Conservation (phyloP, 208 protist species). For the Crithidia expoeki region DNA sequence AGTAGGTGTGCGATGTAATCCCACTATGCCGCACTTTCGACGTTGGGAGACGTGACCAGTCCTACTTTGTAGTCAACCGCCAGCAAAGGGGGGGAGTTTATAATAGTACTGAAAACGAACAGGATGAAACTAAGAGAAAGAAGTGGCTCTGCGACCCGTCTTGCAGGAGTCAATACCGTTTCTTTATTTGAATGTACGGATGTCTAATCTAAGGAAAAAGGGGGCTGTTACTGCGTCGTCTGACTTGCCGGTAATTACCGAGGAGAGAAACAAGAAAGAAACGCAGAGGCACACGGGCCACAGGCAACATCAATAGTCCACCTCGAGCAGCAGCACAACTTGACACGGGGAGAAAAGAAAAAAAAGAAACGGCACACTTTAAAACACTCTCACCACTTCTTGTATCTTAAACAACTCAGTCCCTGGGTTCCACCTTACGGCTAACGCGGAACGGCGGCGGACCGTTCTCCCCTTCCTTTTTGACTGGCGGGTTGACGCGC, state of each 20-base stretch:
- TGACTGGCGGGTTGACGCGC: constrained; percentile 46
- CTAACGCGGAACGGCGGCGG: constrained; percentile 64
- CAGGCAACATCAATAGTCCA: too few relatives aligned
- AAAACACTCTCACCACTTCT: not conserved
- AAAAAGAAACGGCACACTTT: not conserved
- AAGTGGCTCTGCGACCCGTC: too few relatives aligned
- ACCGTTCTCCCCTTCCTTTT: constrained; percentile 32
- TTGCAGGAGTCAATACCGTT: not conserved
- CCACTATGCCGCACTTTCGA: too few relatives aligned
- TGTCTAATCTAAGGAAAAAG: not conserved
- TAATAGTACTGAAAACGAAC: too few relatives aligned
- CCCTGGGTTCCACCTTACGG: constrained; percentile 37
- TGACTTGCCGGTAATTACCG: not conserved
- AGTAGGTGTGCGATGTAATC: too few relatives aligned
- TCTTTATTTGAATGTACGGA: not conserved
- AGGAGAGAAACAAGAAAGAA: constrained; percentile 1
- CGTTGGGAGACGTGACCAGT: too few relatives aligned
- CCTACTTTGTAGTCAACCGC: too few relatives aligned
- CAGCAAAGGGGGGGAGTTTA: too few relatives aligned
- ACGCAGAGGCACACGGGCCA: too few relatives aligned
- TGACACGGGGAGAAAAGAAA: too few relatives aligned
- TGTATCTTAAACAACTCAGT: constrained; percentile 19
- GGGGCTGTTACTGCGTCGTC: too few relatives aligned
- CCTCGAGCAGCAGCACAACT: not conserved
- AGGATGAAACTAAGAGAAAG: too few relatives aligned